Base-by-base conservation (phyloP, 2,329 filamentous ascomycete genomes). In the Apiospora kogelbergensis region DNA sequence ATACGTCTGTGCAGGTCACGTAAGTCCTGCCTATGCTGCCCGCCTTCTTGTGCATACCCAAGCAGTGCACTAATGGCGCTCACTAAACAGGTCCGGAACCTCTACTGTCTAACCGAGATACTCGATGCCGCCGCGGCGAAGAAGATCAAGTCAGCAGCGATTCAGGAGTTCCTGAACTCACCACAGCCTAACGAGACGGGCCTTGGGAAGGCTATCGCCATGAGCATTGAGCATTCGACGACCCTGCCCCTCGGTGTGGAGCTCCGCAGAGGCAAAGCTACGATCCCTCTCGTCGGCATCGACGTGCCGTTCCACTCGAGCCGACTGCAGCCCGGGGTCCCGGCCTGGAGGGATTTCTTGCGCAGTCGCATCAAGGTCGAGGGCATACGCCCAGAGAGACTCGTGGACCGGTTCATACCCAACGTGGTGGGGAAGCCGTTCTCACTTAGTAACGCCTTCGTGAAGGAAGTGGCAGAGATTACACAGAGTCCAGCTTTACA, bases 311-410 rank as follows among this genome's bases (percentile, higher is more conserved):
- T 65, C 63, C 63, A 65, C 22, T 42, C 37, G n/a, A 22, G 20
- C n/a, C 40, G 20, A 6, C 7, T 65, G 40, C 37, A 24, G 6
- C 37, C 63, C 40, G 26, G 37, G 2, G 40, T 41, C 6, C 63
- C 63, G 9, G 37, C 37, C 5, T 17, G 11, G 63, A 17, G 40
- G 6, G 22, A 26, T 20, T 65, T 24, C 48, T 98, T 99, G 89
- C 83, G 46, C 46, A 17, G 11, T 9, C 46, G 46, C 46, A 17
- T 53, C 46, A 3, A 9, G 13, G 1, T 17, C 98, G 79, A 91
- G 98, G 76, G 98, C 98, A 93, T 98, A 98, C 89, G 98, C 98
- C 85, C 94, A 98, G 88, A 97, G 97, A 90, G 98, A 87, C 84
- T 99, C 78, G 88, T 99, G 74, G 96, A 95, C 77, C 98, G 98